Base-by-base conservation (phyloP, 345 rosid genomes). In the Rhodamnia argentea region DNA sequence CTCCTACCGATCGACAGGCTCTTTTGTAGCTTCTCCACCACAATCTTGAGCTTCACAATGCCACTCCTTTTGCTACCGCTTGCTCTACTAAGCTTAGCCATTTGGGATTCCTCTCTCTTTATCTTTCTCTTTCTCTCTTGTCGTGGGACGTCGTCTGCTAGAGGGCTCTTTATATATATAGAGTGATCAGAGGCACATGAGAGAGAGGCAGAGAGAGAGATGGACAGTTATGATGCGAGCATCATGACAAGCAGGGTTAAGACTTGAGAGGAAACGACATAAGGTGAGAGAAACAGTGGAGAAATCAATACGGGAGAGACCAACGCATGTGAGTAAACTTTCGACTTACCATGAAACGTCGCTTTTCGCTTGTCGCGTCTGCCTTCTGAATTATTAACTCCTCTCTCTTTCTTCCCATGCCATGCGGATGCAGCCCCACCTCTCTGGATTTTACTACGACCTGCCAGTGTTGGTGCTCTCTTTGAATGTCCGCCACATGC, bases 11-110 rank as follows among this genome's bases (percentile, higher is more conserved):
- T 84, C 1, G 55, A n/a, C 59, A 89, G 86, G 85, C 90, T 88
- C 84, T 76, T 52, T 42, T 89, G 91, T 12, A 92, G 82, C 90
- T 51, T 89, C 83, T 84, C 89, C 13, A 86, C 87, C 8, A 88
- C 88, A 14, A 37, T 10, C 84, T 86, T 90, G 81, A 92, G 85
- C 59, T 86, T 91, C 86, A 78, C 89, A 27, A 90, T 87, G 53
- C 90, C 78, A 22, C 78, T 70, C 78, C 18, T 70, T 70, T 70
- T 37, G 78, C 78, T 18, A 70, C 47, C 47, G 15, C 78, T 70
- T 3, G 78, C 42, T 70, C 78, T 51, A 51, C 83, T 83, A 47
- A 64, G 88, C 88, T 88, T 87, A 52, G 86, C 88, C 90, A 87
- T 85, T 70, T 22, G 78, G 47, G 78, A 70, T 9, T 37, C 23